A percentile compares a stretch with the other conserved stretches of the same genome.
Conservation (phyloP, 2,329 filamentous ascomycete species). For the Trichoderma oligosporum region DNA sequence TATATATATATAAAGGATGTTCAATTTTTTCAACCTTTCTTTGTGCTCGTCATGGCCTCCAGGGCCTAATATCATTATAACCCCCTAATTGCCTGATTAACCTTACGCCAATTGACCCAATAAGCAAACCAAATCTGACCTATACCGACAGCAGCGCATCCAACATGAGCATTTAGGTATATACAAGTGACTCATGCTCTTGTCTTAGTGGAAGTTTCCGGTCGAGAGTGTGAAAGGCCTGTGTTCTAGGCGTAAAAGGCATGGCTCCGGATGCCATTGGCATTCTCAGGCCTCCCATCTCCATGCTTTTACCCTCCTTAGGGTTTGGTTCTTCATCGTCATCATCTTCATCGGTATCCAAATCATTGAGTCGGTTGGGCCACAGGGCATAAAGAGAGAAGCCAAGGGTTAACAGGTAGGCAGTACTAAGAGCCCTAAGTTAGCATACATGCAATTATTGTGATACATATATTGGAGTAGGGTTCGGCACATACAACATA, state of each 20-base stretch:
- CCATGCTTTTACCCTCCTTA: slow-evolving; percentile 41
- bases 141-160: neutral
- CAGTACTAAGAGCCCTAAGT: slow-evolving; percentile 23
- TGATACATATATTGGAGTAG: neutral
- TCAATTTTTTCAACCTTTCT: neutral
- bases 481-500: slow-evolving; percentile 58
- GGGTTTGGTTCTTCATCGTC: slow-evolving; percentile 33
- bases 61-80: slow-evolving; percentile 13
- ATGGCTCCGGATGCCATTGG: slow-evolving; percentile 24
- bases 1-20: too few relatives aligned
- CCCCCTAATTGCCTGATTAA: neutral
- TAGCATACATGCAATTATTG: neutral
- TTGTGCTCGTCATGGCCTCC: neutral
- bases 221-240: slow-evolving; percentile 63
- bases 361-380: slow-evolving; percentile 53
- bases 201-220: slow-evolving; percentile 51
- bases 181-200: neutral
- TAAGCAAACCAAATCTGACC: neutral
- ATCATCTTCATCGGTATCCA: slow-evolving; percentile 40
- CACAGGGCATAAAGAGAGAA: slow-evolving; percentile 57
- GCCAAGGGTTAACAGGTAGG: slow-evolving; percentile 57
- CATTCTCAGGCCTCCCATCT: slow-evolving; percentile 48
- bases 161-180: neutral
- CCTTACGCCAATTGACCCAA: slow-evolving; percentile 4
- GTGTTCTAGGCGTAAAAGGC: slow-evolving; percentile 63